Conservation (phyloP, 768 basidiomycete species). For the Hygrophoropsis aurantiaca region DNA sequence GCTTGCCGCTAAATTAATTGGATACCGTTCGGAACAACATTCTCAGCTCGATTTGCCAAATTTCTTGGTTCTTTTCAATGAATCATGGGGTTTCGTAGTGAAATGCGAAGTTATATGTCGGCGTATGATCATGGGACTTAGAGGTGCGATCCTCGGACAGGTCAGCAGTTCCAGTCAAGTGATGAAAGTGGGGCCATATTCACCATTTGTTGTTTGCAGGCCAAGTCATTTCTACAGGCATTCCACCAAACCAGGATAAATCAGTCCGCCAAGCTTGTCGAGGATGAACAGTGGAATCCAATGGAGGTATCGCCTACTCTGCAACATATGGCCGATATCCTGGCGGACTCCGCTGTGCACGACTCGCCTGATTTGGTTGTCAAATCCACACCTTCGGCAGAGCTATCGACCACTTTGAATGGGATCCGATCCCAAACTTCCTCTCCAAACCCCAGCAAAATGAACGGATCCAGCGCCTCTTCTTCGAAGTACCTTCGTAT, state of each 20-base stretch:
- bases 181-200: not conserved
- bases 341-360: conserved; percentile 79
- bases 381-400: conserved; percentile 8
- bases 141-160: conserved; percentile 85
- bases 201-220: conserved; percentile 41
- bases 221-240: conserved; percentile 80
- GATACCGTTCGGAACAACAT: conserved; percentile 77
- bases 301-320: conserved; percentile 64
- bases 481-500: conserved; percentile 66
- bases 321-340: conserved; percentile 69
- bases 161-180: conserved; percentile 34
- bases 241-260: conserved; percentile 85
- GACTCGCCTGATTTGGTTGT: conserved; percentile 74
- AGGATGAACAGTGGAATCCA: conserved; percentile 93
- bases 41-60: conserved; percentile 65
- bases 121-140: conserved; percentile 89
- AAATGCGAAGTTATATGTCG: conserved; percentile 82
- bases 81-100: conserved; percentile 89
- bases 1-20: conserved; percentile 76
- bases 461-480: conserved; percentile 19
- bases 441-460: conserved; percentile 16
- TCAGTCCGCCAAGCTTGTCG: conserved; percentile 83
- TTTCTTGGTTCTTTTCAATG: conserved; percentile 81
- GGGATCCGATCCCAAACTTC: conserved; percentile 23
- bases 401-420: conserved; percentile 5